Evolutionary conservation across 148 eudicot species (phyloP).

Genomic region (Cornus controversa): DNA sequence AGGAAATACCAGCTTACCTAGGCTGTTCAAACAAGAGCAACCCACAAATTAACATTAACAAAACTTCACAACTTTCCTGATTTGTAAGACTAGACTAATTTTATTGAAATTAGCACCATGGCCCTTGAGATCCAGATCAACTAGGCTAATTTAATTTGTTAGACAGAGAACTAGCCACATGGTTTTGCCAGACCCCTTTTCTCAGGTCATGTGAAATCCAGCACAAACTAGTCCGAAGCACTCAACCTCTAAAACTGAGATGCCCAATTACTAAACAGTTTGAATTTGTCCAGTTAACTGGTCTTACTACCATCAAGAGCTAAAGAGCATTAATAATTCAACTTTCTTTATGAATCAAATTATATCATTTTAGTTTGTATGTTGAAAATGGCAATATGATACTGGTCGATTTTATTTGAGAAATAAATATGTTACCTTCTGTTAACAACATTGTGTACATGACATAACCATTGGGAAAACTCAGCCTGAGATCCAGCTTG

Average conservation of each 20-base stretch:
- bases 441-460: slow-evolving; percentile 83
- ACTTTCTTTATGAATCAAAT: neutral
- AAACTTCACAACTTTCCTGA: neutral
- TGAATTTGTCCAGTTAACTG: neutral
- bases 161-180: neutral
- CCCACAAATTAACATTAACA: neutral
- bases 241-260: neutral
- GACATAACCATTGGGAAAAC: slow-evolving; percentile 87
- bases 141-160: neutral
- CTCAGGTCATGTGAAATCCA: no score
- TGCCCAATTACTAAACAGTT: neutral
- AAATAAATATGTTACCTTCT: slow-evolving; percentile 55
- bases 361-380: neutral
- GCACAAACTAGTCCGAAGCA: neutral
- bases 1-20: slow-evolving; percentile 67
- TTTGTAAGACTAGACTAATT: neutral
- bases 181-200: no score
- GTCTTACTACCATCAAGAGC: neutral
- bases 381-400: neutral
- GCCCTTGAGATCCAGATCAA: neutral
- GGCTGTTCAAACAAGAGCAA: slow-evolving; percentile 36
- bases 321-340: neutral
- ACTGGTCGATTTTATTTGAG: neutral
- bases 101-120: neutral
- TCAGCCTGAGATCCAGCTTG: slow-evolving; percentile 80